Percentiles rank a stretch among this genome's conserved stretches.
Conservation (phyloP, 1,139 yeast genomes). For the Candida buenavistaensis region DNA sequence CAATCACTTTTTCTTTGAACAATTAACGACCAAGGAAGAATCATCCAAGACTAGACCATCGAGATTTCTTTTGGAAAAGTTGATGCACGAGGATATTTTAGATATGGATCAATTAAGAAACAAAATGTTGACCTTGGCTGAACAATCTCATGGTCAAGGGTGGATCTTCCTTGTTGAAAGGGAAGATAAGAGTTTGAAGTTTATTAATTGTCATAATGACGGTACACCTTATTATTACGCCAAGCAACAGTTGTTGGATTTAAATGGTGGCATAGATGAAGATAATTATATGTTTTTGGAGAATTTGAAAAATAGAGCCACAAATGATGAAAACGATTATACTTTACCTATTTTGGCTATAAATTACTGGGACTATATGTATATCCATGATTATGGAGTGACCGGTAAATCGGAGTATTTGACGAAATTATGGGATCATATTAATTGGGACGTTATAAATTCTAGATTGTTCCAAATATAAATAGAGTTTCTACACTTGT, state of each 20-base stretch:
- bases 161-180: constrained; percentile 87
- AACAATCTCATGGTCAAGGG: constrained; percentile 66
- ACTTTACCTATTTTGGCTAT: constrained; percentile 77
- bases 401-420: constrained; percentile 73
- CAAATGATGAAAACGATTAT: constrained; percentile 55
- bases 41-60: constrained; percentile 47
- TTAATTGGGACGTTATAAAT: constrained; percentile 86
- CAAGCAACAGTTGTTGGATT: constrained; percentile 72
- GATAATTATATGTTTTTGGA: constrained; percentile 50
- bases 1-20: constrained; percentile 85
- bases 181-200: constrained; percentile 61
- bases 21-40: constrained; percentile 42
- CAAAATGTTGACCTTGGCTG: constrained; percentile 56
- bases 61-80: constrained; percentile 45
- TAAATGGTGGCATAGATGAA: constrained; percentile 68
- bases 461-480: constrained; percentile 52
- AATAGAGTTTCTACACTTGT: constrained; percentile 6
- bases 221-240: constrained; percentile 88
- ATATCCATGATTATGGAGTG: constrained; percentile 79
- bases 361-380: constrained; percentile 89
- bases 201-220: constrained; percentile 72
- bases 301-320: constrained; percentile 46
- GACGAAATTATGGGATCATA: constrained; percentile 71
- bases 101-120: constrained; percentile 54
- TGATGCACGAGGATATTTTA: constrained; percentile 36